phyloP scores from a whole-genome alignment of 164 flowering plant species.

The Dillenia turbinata region DNA sequence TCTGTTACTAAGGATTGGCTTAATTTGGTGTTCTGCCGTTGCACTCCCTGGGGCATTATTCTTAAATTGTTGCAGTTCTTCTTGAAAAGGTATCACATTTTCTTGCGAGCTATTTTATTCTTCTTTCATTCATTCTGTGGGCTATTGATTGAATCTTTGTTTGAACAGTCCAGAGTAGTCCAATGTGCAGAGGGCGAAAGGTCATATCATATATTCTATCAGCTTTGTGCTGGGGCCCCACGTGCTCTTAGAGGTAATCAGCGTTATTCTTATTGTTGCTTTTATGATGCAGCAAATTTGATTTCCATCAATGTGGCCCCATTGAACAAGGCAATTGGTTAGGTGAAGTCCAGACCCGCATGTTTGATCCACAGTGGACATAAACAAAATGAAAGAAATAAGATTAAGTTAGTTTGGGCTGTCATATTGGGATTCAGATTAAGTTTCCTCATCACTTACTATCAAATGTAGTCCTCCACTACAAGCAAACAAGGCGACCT shows the following conservation, averaged over 20 bases:
- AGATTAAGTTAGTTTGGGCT: too few species aligned
- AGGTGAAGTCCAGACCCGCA: too few species aligned
- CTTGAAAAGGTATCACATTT: slow-evolving; percentile 80
- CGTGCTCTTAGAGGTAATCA: slow-evolving; percentile 63
- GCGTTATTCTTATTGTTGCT: not conserved
- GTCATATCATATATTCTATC: slow-evolving; percentile 96
- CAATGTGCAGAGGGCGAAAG: slow-evolving; percentile 94
- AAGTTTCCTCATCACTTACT: too few species aligned
- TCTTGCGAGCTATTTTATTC: slow-evolving; percentile 3
- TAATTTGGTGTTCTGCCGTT: slow-evolving; percentile 17
- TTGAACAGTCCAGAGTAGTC: slow-evolving; percentile 92
- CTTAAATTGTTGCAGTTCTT: slow-evolving; percentile 50
- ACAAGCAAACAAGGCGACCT: too few species aligned
- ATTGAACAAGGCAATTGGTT: too few species aligned
- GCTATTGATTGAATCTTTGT: slow-evolving; percentile 18
- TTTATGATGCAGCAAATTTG: not conserved
- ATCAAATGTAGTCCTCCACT: too few species aligned
- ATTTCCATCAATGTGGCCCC: too few species aligned
- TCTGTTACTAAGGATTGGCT: slow-evolving; percentile 16
- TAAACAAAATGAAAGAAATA: too few species aligned
- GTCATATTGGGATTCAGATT: too few species aligned
- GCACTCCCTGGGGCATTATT: slow-evolving; percentile 15
- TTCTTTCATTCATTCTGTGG: not conserved
- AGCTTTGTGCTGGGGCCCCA: slow-evolving; percentile 95
- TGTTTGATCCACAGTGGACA: too few species aligned